Evolutionary conservation across 2,329 filamentous ascomycete species (phyloP), one percentile per base, ranked within the genome.

Genomic region (Neonectria punicea): DNA sequence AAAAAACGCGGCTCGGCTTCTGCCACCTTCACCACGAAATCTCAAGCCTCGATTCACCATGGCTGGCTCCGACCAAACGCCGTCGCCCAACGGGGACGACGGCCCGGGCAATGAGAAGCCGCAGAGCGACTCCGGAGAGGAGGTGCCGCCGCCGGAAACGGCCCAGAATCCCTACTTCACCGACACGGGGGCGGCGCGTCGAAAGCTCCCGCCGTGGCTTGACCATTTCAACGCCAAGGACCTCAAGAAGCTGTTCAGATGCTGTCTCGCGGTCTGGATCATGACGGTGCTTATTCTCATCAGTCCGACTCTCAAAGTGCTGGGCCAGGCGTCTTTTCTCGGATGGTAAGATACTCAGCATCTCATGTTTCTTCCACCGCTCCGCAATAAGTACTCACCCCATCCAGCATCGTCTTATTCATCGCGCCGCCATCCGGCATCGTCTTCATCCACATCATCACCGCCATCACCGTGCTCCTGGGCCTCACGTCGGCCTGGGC

Each of bases 141-240:
- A 51, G 8, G 30, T 8, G 18, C 30, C 9, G 2, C 49, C 49
- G n/a, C 30, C 49, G n/a, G 49, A 51, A 4, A 34, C 30, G 16
- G 18, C 16, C 11, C 28, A 20, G 14, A 51, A 51, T 20, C 28
- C 49, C 11, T 51, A 51, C 49, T 51, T 51, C 28, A 13, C n/a
- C 49, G 18, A 20, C n/a, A 16, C 49, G 18, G n/a, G 28, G 28
- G 30, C 10, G 9, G 39, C 39, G 39, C 39, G 39, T 43, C 49
- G 49, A 14, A 58, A 50, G 16, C 30, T 68, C 11, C 69, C 69
- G 2, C 25, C 61, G 34, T 71, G 69, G 69, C 54, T 71, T 10
- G 69, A 71, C 16, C 69, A 71, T 34, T 71, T 71, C 34, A 71
- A 71, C 34, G 64, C 68, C 6, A 69, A 66, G 10, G 69, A 71